phyloP scores from a whole-genome alignment of 1,284 basidiomycete genomes.

The Ustilago shanxiensis region DNA sequence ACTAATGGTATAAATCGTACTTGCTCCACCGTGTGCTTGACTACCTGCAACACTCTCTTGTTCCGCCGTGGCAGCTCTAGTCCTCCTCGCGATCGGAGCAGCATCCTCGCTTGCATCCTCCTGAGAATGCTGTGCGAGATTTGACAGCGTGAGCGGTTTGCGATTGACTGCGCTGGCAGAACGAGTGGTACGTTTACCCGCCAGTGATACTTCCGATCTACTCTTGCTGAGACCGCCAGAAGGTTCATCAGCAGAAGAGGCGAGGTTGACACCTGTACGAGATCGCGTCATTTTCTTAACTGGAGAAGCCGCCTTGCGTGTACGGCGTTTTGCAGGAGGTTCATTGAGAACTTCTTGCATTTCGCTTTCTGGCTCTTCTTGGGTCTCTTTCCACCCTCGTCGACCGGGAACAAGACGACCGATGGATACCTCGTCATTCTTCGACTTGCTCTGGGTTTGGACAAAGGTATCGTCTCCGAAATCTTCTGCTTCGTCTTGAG shows the following conservation, averaged over 20 bases:
- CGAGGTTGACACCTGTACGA: constrained; percentile 21
- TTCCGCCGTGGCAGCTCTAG: constrained; percentile 48
- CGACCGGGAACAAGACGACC: constrained; percentile 46
- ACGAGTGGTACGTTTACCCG: constrained; percentile 29
- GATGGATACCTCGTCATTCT: constrained; percentile 25
- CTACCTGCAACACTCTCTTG: constrained; percentile 29
- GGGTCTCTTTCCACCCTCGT: constrained; percentile 34
- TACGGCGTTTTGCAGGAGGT: constrained; percentile 32
- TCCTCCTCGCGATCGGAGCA: constrained; percentile 42
- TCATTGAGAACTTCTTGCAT: constrained; percentile 18
- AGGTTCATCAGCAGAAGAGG: neutral
- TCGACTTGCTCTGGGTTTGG: constrained; percentile 3
- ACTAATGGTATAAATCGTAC: constrained; percentile 53
- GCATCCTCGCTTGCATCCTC: constrained; percentile 3
- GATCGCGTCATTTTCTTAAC: constrained; percentile 35
- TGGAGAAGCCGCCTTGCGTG: constrained; percentile 19
- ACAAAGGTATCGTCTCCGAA: constrained; percentile 45
- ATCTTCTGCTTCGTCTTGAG: constrained; percentile 8
- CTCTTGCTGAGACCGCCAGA: constrained; percentile 22
- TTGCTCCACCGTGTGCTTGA: constrained; percentile 17
- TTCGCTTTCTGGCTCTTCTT: constrained; percentile 19
- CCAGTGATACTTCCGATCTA: constrained; percentile 16
- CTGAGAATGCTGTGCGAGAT: constrained; percentile 38
- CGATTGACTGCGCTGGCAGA: constrained; percentile 41
- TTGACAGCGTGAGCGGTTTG: constrained; percentile 50